A percentile compares a stretch with the other conserved stretches of the same genome.
Conservation (phyloP, 805 yeast genomes). For the Starmerella geochares region DNA sequence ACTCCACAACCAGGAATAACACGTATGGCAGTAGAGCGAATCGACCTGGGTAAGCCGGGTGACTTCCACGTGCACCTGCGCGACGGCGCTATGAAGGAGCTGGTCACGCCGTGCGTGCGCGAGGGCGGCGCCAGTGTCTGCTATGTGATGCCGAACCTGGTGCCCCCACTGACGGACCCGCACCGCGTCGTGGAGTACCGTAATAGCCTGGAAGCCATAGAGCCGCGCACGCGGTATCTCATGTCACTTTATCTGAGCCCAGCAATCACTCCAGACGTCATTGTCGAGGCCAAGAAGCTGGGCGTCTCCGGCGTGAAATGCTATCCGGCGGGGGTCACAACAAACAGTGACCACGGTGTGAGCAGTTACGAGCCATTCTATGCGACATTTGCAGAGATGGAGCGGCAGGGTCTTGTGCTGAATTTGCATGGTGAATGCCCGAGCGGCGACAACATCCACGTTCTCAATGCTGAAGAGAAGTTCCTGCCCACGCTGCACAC, state of each 20-base stretch:
- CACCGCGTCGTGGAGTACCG: constrained; percentile 65
- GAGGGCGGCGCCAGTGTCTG: constrained; percentile 88
- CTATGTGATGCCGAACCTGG: constrained; percentile 91
- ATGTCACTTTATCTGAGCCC: constrained; percentile 81
- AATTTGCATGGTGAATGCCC: constrained; percentile 97
- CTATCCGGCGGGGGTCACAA: constrained; percentile 99
- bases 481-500: constrained; percentile 81
- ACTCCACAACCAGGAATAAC: too few relatives aligned
- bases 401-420: constrained; percentile 62
- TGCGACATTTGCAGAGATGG: constrained; percentile 83
- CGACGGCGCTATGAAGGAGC: constrained; percentile 86
- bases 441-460: constrained; percentile 63
- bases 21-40: constrained; percentile 1
- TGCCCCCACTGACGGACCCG: constrained; percentile 79
- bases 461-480: constrained; percentile 85
- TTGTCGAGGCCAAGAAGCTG: constrained; percentile 61
- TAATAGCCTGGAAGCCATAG: constrained; percentile 45
- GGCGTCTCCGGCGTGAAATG: constrained; percentile 84
- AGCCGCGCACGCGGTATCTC: constrained; percentile 76
- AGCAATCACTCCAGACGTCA: constrained; percentile 74
- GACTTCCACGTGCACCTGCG: constrained; percentile 96
- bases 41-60: constrained; percentile 33
- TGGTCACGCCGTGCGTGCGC: constrained; percentile 79
- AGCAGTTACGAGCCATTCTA: constrained; percentile 82
- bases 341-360: constrained; percentile 84